Evolutionary conservation across 805 yeast genomes (phyloP).

Genomic region (Nakazawaea laoshanensis): DNA sequence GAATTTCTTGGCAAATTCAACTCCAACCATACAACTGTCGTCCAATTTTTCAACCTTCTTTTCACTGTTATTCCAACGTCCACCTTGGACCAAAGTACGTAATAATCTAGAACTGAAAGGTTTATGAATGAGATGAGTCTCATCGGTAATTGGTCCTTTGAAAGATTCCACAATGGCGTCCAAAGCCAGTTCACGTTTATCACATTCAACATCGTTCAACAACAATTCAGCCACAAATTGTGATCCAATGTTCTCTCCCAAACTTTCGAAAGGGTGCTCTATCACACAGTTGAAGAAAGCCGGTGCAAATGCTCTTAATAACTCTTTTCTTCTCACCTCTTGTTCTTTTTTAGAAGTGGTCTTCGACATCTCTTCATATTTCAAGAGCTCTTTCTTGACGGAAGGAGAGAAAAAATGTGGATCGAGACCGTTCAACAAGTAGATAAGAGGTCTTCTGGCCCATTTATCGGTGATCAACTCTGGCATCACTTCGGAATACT

Average conservation of each 20-base stretch:
- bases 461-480: slow-evolving; percentile 60
- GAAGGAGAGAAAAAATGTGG: slow-evolving; percentile 76
- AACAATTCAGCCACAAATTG: slow-evolving; percentile 77
- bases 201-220: slow-evolving; percentile 35
- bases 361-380: slow-evolving; percentile 51
- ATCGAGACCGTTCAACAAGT: slow-evolving; percentile 68
- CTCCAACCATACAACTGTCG: slow-evolving; percentile 41
- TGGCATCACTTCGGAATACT: slow-evolving; percentile 41
- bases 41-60: slow-evolving; percentile 38
- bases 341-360: slow-evolving; percentile 83
- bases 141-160: slow-evolving; percentile 60
- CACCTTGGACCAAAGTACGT: slow-evolving; percentile 75
- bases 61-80: slow-evolving; percentile 68
- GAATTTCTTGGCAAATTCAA: slow-evolving; percentile 48
- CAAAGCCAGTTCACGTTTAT: slow-evolving; percentile 39
- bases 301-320: slow-evolving; percentile 59
- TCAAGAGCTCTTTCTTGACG: slow-evolving; percentile 48
- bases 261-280: slow-evolving; percentile 39
- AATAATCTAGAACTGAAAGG: slow-evolving; percentile 70
- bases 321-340: slow-evolving; percentile 64
- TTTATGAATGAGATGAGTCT: slow-evolving; percentile 58
- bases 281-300: slow-evolving; percentile 47
- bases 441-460: slow-evolving; percentile 84
- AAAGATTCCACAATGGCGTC: slow-evolving; percentile 48
- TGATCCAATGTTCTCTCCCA: slow-evolving; percentile 70